Evolutionary conservation across 2,329 filamentous ascomycete species (phyloP), one percentile per base, ranked within the genome.

Genomic region (Mycogone perniciosa): DNA sequence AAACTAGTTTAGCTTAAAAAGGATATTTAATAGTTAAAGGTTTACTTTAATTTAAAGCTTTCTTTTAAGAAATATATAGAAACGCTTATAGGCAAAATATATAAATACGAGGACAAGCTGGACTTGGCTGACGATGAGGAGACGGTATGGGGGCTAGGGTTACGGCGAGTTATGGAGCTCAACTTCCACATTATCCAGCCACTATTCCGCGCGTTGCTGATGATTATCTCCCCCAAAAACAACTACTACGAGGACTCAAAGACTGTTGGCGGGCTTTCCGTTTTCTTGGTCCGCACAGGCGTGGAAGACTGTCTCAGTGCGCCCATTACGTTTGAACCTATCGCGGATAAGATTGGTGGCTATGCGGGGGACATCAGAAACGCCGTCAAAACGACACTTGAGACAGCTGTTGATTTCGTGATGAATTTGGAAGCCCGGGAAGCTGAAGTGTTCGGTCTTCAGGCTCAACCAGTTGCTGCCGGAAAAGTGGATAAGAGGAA

Each of bases 311-410:
- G 48, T 3, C 48, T 56, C 0, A 54, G 50, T 11, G 47, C 52
- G 7, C 54, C 54, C 4, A 54, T 56, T 44, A 48, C 51, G 7
- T 57, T 57, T 27, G 47, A 56, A 9, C 13, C 48, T 4, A 39
- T 44, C 3, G 27, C 10, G 4, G 6, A 31, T 37, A 29, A 38
- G 29, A 31, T n/a, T 29, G 7, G 5, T 20, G 33, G 9, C 7
- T 20, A 9, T 10, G 27, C 5, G 20, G 29, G 40, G 2, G 4
- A 20, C 7, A 27, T 31, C 1, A 26, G 3, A n/a, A 7, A 4
- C 30, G 33, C 37, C 33, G 27, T 54, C 9, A 31, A 40, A 11
- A 48, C 42, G 4, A 51, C 52, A 9, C 47, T 54, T 9, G 44
- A 54, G 26, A 51, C 43, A 8, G 54, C 54, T 6, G 33, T 56